phyloP scores from a whole-genome alignment of 257 asterid genomes.

The Cordia subcordata region DNA sequence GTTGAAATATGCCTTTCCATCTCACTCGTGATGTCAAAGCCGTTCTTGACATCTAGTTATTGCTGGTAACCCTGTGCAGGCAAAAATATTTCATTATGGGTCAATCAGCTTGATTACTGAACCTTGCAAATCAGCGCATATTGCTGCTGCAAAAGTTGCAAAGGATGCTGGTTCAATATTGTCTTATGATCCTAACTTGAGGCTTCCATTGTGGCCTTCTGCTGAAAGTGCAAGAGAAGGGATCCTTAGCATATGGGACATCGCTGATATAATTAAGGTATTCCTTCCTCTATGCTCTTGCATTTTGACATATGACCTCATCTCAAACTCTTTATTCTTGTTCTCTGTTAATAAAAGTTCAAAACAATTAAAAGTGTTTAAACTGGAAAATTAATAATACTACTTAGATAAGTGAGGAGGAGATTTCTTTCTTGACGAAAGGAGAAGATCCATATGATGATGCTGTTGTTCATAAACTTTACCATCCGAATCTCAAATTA shows the following conservation, averaged over 20 bases:
- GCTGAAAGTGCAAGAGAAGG: slow-evolving; percentile 97
- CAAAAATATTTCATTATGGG: slow-evolving; percentile 92
- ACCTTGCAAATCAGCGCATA: slow-evolving; percentile 92
- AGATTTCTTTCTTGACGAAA: slow-evolving; percentile 72
- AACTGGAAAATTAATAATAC: slow-evolving; percentile 11
- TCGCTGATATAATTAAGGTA: slow-evolving; percentile 94
- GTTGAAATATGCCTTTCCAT: too few species aligned
- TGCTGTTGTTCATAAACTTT: slow-evolving; percentile 74
- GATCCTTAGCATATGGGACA: slow-evolving; percentile 90
- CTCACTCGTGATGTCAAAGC: not conserved
- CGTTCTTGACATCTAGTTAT: not conserved
- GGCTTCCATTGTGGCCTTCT: slow-evolving; percentile 98
- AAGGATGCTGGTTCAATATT: slow-evolving; percentile 87
- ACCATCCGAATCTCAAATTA: slow-evolving; percentile 71
- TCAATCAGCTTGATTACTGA: slow-evolving; percentile 96
- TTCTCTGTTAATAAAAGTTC: not conserved
- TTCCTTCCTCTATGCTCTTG: slow-evolving; percentile 8
- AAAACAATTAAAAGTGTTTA: not conserved
- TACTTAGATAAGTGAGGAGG: slow-evolving; percentile 87
- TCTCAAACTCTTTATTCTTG: not conserved
- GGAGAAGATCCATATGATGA: slow-evolving; percentile 97
- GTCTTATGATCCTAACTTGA: slow-evolving; percentile 94
- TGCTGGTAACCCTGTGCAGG: slow-evolving; percentile 37
- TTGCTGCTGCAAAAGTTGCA: slow-evolving; percentile 84
- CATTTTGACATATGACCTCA: not conserved